These are phyloP conservation scores for Aethionema arabicum DNA, from an alignment of 345 rosid genomes.

Conservation along the genomic window DNA sequence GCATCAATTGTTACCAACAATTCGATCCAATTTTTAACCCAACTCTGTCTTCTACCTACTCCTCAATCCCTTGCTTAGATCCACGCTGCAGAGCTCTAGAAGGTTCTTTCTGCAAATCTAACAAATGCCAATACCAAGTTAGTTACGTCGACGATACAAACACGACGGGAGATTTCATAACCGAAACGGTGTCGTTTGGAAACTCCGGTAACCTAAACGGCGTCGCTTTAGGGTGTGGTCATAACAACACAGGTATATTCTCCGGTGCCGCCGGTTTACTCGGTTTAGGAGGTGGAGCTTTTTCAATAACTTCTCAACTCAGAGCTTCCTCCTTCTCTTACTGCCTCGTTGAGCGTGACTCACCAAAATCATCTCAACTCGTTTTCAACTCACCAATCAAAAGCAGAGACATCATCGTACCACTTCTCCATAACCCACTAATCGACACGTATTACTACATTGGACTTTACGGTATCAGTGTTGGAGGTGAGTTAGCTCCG, in stretches of 20 bases:
- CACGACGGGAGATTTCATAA: conserved; percentile 66
- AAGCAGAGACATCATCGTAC: conserved; percentile 53
- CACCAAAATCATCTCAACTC: conserved; percentile 57
- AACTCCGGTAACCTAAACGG: conserved; percentile 38
- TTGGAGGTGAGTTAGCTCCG: conserved; percentile 63
- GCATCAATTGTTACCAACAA: conserved; percentile 78
- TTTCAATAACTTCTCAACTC: conserved; percentile 70
- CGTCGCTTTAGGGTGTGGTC: conserved; percentile 83
- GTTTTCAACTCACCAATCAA: conserved; percentile 69
- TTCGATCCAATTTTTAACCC: conserved; percentile 79
- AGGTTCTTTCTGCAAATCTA: conserved; percentile 48
- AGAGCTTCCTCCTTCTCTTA: conserved; percentile 79
- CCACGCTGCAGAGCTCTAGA: conserved; percentile 56
- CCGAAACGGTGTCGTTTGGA: conserved; percentile 77
- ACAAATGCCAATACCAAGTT: conserved; percentile 70
- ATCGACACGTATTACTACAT: conserved; percentile 84
- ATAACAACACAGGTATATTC: conserved; percentile 79
- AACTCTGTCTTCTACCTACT: conserved; percentile 55
- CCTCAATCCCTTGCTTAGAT: conserved; percentile 52
- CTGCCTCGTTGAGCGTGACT: conserved; percentile 87
- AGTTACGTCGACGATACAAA: conserved; percentile 90
- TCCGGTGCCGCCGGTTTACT: conserved; percentile 81
- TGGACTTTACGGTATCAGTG: conserved; percentile 76
- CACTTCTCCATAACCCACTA: conserved; percentile 54
- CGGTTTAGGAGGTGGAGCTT: conserved; percentile 87